Percentiles rank a stretch among this genome's conserved stretches.
These are phyloP conservation scores for Dispira parvispora DNA, from an alignment of 192 early-diverging fungal genomes.

Conservation along the genomic window DNA sequence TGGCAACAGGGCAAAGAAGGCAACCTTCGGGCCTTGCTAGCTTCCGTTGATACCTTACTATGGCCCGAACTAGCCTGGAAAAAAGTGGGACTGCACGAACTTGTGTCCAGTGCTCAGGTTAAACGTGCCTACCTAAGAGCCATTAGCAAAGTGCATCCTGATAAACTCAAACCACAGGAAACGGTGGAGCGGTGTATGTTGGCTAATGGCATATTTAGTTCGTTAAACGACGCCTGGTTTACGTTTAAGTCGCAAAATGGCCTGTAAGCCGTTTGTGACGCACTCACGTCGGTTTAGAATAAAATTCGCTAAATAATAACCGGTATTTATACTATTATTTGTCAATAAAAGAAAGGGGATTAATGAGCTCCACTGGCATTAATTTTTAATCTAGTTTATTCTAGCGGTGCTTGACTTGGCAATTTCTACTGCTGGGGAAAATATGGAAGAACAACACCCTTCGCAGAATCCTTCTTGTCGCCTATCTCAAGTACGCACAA, in stretches of 20 bases:
- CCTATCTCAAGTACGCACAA: no score
- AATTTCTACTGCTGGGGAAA: no score
- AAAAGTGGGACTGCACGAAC: conserved; percentile 61
- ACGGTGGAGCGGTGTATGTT: conserved; percentile 75
- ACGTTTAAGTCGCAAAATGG: conserved; percentile 72
- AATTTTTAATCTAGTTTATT: no score
- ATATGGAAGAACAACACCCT: no score
- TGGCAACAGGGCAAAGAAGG: conserved; percentile 84
- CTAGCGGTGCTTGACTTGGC: no score
- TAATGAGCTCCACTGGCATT: no score
- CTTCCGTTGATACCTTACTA: conserved; percentile 57
- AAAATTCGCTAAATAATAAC: no score
- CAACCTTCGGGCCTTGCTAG: conserved; percentile 78
- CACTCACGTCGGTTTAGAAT: no score
- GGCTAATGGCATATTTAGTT: conserved; percentile 72
- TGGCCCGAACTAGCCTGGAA: conserved; percentile 63
- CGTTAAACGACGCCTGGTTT: conserved; percentile 92
- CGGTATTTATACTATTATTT: no score
- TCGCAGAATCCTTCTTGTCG: no score
- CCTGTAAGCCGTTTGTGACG: conserved; percentile 17
- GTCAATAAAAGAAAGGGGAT: no score
- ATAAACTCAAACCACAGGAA: conserved; percentile 46
- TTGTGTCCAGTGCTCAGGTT: conserved; percentile 70
- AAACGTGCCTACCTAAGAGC: conserved; percentile 89
- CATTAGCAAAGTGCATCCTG: conserved; percentile 84